Evolutionary conservation across 495 filamentous ascomycete species (phyloP), one percentile per base, ranked within the genome.

Genomic region (Penicillium cinerascens): DNA sequence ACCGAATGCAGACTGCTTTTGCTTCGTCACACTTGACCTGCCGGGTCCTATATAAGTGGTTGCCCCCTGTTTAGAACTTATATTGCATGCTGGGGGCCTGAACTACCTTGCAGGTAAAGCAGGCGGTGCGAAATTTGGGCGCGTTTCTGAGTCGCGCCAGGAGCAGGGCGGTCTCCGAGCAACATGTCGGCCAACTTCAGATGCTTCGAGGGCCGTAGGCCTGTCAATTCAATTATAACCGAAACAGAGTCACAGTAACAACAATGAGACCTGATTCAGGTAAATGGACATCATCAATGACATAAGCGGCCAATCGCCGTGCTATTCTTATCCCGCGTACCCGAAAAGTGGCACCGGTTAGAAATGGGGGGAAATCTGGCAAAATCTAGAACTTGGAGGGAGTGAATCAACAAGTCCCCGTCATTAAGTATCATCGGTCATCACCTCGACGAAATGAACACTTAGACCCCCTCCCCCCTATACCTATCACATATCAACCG

Each of bases 41-140:
- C 17, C 65, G 57, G 38, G 51, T 47, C 50, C 60, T 63, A 29
- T 23, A 49, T 4, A 9, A 37, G 47, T 36, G 21, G n/a, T 23
- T 26, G 39, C 26, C 39, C 13, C 11, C 8, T 16, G 18, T 11
- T 38, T 21, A 48, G 25, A 43, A 44, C 18, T 47, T 13, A 26
- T 18, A 43, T 40, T 20, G n/a, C 5, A 17, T 22, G 35, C 9
- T 22, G 23, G 16, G 29, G 45, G 18, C 20, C 15, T n/a, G 36
- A 17, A 55, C 64, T 49, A 41, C 66, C 67, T 68, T 68, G 67
- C 67, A 72, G 20, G 67, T 70, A n/a, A 51, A 49, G 49, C 69
- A 72, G 9, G 67, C 63, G 4, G 66, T 65, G 36, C 54, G 59
- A 4, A 64, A 60, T 45, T 68, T 69, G 6, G 64, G 65, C 54